These are phyloP conservation scores for Pseudogymnoascus sp. DNA, from an alignment of 2,329 filamentous ascomycete genomes.

Conservation along the genomic window DNA sequence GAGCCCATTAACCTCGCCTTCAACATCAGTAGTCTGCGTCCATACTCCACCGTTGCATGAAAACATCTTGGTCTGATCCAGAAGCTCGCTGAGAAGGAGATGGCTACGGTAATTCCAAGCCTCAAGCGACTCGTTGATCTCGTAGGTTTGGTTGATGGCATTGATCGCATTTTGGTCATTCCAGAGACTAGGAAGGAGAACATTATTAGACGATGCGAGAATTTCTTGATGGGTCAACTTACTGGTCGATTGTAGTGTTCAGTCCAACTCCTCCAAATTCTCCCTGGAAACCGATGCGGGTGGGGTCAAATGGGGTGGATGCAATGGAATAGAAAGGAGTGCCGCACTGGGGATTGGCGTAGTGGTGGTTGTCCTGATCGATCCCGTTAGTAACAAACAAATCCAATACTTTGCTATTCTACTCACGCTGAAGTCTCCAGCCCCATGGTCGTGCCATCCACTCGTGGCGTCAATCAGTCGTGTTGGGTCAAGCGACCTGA, in stretches of 20 bases:
- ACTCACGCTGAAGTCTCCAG: slow-evolving; percentile 50
- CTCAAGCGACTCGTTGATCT: slow-evolving; percentile 50
- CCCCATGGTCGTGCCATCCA: slow-evolving; percentile 63
- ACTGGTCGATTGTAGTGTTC: slow-evolving; percentile 56
- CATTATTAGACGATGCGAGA: not conserved
- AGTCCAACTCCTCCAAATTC: slow-evolving; percentile 66
- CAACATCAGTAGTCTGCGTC: slow-evolving; percentile 69
- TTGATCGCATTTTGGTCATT: slow-evolving; percentile 52
- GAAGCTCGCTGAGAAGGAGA: slow-evolving; percentile 39
- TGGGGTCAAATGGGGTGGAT: slow-evolving; percentile 49
- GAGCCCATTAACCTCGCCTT: slow-evolving; percentile 67
- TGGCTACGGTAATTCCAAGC: slow-evolving; percentile 59
- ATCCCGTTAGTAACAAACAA: not conserved
- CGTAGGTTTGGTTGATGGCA: slow-evolving; percentile 59
- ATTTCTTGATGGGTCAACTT: slow-evolving; percentile 23
- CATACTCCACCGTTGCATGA: slow-evolving; percentile 60
- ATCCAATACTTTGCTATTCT: not conserved
- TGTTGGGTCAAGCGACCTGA: slow-evolving; percentile 54
- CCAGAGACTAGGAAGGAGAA: slow-evolving; percentile 46
- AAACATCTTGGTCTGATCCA: slow-evolving; percentile 41
- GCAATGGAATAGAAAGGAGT: slow-evolving; percentile 57
- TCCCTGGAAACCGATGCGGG: slow-evolving; percentile 60
- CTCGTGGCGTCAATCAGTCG: slow-evolving; percentile 55
- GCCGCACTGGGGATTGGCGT: slow-evolving; percentile 64
- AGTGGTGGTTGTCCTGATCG: slow-evolving; percentile 60